Conservation (phyloP, 129 eudicot genomes). For the Helichrysum umbraculigerum region DNA sequence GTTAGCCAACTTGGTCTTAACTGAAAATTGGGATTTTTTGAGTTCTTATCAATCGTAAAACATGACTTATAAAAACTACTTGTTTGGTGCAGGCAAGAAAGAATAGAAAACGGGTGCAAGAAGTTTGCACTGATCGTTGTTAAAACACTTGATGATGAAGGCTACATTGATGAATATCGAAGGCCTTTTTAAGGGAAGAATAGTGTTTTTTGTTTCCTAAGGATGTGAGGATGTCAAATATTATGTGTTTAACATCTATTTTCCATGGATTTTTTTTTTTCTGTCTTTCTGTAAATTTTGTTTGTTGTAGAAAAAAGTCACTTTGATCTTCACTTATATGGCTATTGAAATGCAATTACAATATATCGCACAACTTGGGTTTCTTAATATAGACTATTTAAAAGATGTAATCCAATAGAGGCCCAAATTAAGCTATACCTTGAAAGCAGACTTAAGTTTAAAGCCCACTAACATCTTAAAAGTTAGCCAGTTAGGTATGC, state of each 20-base stretch:
- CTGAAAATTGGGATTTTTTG: neutral
- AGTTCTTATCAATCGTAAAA: neutral
- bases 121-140: conserved; percentile 52
- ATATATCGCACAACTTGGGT: neutral
- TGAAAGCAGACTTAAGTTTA: neutral
- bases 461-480: neutral
- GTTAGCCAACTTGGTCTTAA: conserved; percentile 34
- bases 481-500: neutral
- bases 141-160: conserved; percentile 67
- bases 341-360: neutral
- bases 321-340: neutral
- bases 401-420: neutral
- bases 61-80: neutral
- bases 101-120: conserved; percentile 56
- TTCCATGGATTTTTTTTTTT: conserved; percentile 21
- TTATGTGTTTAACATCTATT: conserved; percentile 34
- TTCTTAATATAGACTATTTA: neutral
- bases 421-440: too few relatives aligned
- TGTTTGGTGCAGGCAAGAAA: conserved; percentile 43
- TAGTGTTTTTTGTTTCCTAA: conserved; percentile 13
- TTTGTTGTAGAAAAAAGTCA: conserved; percentile 30
- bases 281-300: conserved; percentile 35
- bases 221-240: conserved; percentile 37
- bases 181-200: conserved; percentile 26
- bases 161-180: conserved; percentile 47